phyloP scores from a whole-genome alignment of 169 alveolate genomes.

The Pseudocohnilembus persalinus region DNA sequence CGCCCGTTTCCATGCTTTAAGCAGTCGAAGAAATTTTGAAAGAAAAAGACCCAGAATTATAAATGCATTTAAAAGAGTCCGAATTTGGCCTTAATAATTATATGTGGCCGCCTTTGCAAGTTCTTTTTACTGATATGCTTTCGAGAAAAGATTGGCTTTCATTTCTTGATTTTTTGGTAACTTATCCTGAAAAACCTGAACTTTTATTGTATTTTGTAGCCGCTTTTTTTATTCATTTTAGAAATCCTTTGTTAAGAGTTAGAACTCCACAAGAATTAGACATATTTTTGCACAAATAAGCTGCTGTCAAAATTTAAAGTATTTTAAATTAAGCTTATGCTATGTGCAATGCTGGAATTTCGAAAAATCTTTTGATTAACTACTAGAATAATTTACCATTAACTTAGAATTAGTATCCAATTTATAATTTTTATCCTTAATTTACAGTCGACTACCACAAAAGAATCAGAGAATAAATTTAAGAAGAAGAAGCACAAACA shows the following conservation, averaged over 20 bases:
- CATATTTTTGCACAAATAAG: slow-evolving; percentile 26
- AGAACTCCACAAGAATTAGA: slow-evolving; percentile 40
- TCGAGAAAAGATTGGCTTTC: slow-evolving; percentile 59
- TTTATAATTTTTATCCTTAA: slow-evolving; percentile 41
- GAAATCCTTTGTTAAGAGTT: slow-evolving; percentile 30
- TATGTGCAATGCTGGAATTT: slow-evolving; percentile 2
- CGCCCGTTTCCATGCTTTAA: slow-evolving; percentile 45
- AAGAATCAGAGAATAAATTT: slow-evolving; percentile 31
- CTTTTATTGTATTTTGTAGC: slow-evolving; percentile 40
- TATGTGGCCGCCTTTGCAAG: slow-evolving; percentile 56
- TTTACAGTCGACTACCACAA: slow-evolving; percentile 21
- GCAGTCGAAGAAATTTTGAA: slow-evolving; percentile 44
- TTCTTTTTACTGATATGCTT: slow-evolving; percentile 53
- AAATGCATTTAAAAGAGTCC: slow-evolving; percentile 26
- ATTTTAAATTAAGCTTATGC: slow-evolving; percentile 32
- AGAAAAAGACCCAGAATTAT: slow-evolving; percentile 27
- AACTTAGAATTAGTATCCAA: slow-evolving; percentile 29
- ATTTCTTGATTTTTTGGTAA: slow-evolving; percentile 52
- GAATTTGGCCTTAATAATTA: slow-evolving; percentile 28
- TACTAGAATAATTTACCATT: slow-evolving; percentile 31
- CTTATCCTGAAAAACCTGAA: slow-evolving; percentile 54
- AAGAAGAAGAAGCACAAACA: slow-evolving; percentile 26
- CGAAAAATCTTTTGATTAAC: slow-evolving; percentile 5
- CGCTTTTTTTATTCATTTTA: slow-evolving; percentile 45
- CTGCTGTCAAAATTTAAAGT: slow-evolving; percentile 31